Conservation (phyloP, 2,329 filamentous ascomycete species). For the Penicillium sclerotiorum region DNA sequence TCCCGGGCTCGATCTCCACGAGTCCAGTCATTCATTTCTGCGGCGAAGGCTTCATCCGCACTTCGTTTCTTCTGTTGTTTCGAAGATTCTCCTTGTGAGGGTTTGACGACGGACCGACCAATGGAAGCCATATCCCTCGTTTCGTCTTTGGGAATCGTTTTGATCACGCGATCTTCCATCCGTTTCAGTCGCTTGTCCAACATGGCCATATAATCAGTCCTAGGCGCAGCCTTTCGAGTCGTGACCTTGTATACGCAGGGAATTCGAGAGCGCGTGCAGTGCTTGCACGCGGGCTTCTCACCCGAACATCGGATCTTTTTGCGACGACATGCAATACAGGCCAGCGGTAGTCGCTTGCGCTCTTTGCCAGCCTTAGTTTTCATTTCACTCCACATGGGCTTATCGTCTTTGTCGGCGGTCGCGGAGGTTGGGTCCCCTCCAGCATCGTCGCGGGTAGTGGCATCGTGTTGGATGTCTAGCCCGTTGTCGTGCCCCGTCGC, state of each 20-base stretch:
- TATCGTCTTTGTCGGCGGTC: constrained; percentile 54
- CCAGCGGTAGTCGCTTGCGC: constrained; percentile 85
- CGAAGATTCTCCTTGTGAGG: constrained; percentile 60
- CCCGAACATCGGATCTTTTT: constrained; percentile 99
- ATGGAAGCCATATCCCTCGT: constrained; percentile 68
- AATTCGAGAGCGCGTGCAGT: constrained; percentile 87
- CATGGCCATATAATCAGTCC: constrained; percentile 99
- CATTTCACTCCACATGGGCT: constrained; percentile 74
- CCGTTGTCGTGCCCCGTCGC: constrained; percentile 21
- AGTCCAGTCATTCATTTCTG: constrained; percentile 80
- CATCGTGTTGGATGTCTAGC: constrained; percentile 24
- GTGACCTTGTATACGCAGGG: constrained; percentile 98
- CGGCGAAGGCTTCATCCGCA: constrained; percentile 84
- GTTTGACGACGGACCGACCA: constrained; percentile 81
- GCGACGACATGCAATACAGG: constrained; percentile 91
- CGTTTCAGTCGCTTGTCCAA: constrained; percentile 91
- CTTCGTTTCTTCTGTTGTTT: constrained; percentile 75
- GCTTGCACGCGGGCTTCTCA: constrained; percentile 96
- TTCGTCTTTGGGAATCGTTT: constrained; percentile 86
- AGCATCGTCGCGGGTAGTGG: constrained; percentile 21
- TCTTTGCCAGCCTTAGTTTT: constrained; percentile 96
- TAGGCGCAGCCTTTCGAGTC: constrained; percentile 86
- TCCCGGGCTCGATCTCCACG: constrained; percentile 57
- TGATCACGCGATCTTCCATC: constrained; percentile 98
- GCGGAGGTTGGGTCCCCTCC: constrained; percentile 23